Percentiles rank a stretch among this genome's conserved stretches.
Conservation (phyloP, 768 basidiomycete species). For the Naganishia randhawae region DNA sequence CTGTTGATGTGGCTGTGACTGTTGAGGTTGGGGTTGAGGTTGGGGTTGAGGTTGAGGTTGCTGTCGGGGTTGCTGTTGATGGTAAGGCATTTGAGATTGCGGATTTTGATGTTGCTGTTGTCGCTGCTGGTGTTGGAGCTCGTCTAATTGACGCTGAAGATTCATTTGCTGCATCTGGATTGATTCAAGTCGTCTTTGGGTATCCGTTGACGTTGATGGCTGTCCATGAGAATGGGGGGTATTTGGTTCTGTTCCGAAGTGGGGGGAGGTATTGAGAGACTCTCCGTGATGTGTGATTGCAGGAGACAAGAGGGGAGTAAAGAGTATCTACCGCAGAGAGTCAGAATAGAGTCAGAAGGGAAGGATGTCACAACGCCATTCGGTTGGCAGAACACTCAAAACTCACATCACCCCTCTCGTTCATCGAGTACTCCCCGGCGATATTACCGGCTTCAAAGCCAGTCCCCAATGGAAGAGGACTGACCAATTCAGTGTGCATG, state of each 20-base stretch:
- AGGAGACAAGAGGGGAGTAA: conserved; percentile 52
- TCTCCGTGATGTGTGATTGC: conserved; percentile 39
- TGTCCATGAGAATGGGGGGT: background rate
- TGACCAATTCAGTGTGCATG: conserved; percentile 40
- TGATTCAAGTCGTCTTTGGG: conserved; percentile 36
- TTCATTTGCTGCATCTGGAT: conserved; percentile 44
- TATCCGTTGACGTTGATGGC: background rate
- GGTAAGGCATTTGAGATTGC: conserved; percentile 42
- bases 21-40: conserved; percentile 35
- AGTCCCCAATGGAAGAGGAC: conserved; percentile 37
- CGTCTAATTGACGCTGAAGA: conserved; percentile 29
- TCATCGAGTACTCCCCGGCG: conserved; percentile 29
- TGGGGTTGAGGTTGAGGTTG: background rate
- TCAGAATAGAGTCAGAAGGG: background rate
- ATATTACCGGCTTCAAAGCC: conserved; percentile 7
- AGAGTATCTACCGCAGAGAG: conserved; percentile 39
- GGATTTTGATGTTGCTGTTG: background rate
- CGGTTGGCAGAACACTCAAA: background rate
- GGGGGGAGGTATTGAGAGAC: conserved; percentile 17
- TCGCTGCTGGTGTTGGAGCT: conserved; percentile 22
- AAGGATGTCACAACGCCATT: background rate
- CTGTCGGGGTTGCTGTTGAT: conserved; percentile 12
- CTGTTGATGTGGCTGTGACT: conserved; percentile 31
- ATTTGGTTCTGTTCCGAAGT: conserved; percentile 10
- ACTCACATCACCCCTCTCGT: conserved; percentile 43